Evolutionary conservation across 805 yeast species (phyloP), one percentile per base, ranked within the genome.

Genomic region (Schwanniomyces pseudopolymorphus): DNA sequence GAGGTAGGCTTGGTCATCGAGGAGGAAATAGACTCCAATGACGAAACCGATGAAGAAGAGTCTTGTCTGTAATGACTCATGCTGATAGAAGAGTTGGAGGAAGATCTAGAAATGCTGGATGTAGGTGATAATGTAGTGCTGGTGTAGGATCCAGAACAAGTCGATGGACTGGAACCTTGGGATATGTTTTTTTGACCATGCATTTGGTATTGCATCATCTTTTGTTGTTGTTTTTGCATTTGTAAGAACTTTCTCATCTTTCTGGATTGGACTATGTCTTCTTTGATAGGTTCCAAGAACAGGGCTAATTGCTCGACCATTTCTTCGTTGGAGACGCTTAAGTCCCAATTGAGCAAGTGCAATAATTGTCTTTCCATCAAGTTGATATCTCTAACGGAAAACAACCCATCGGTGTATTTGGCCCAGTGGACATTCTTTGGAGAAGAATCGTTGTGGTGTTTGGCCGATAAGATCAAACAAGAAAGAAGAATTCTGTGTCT

Each of bases 371-470:
- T 79, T 66, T 87, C 95, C 90, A 87, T 87, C 50, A 85, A 70
- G 63, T 85, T 86, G 53, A 87, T 81, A 61, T 87, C 95, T 51
- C 81, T 81, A 45, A 76, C 66, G 40, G 74, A 69, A 66, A 87
- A 85, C 36, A 87, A 71, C 2, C 88, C 89, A 57, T 86, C 90
- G 5, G 92, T 84, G 65, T 84, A 84, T 55, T 77, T 79, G 35
- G 89, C 83, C 95, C 95, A 87, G 64, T 86, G 90, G 53, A 74
- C 73, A 66, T 87, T 87, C 59, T 84, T 82, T 50, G 92, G 90
- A 10, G 88, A 81, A 5, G 86, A 80, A 61, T 87, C 95, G 65
- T 87, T 86, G 71, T 84, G 86, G 66, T 74, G 82, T 63, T 87
- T 87, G 40, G 89, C 80, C 14, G 89, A 80, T 50, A 87, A 72